These are phyloP conservation scores for Polyporus arcularius DNA, from an alignment of 768 basidiomycete genomes.

Conservation along the genomic window DNA sequence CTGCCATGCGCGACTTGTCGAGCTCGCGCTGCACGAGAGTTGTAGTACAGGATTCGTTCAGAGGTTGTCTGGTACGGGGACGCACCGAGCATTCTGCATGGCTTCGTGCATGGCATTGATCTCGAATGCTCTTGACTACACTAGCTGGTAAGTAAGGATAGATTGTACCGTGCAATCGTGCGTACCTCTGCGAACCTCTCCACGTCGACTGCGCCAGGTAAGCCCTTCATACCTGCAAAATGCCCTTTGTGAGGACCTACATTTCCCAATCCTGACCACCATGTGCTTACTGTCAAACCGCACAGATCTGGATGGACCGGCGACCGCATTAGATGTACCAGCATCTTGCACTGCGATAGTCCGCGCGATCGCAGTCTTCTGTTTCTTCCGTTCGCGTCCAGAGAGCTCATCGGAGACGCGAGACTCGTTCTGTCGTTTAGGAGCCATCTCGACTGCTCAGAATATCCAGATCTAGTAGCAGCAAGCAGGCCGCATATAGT, in stretches of 20 bases:
- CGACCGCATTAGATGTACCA: slow-evolving; percentile 2
- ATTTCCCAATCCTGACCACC: neutral
- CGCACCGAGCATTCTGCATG: slow-evolving; percentile 76
- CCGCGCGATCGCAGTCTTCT: slow-evolving; percentile 62
- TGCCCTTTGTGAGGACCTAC: neutral
- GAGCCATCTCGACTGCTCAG: slow-evolving; percentile 33
- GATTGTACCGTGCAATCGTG: neutral
- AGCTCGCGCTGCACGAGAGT: slow-evolving; percentile 49
- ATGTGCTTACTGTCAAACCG: slow-evolving; percentile 42
- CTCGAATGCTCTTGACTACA: slow-evolving; percentile 83
- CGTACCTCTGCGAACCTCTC: slow-evolving; percentile 85
- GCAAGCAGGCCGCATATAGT: neutral
- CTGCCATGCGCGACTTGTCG: slow-evolving; percentile 89
- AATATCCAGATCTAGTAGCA: neutral
- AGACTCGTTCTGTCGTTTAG: slow-evolving; percentile 43
- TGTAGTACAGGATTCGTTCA: neutral
- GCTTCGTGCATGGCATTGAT: slow-evolving; percentile 87
- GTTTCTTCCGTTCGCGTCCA: slow-evolving; percentile 66
- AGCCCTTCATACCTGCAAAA: slow-evolving; percentile 50
- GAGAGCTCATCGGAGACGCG: slow-evolving; percentile 25
- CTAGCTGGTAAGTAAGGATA: no score
- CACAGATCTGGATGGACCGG: slow-evolving; percentile 43
- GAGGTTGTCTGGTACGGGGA: neutral
- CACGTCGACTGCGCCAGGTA: slow-evolving; percentile 80
- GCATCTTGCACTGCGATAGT: slow-evolving; percentile 62